These are phyloP conservation scores for Fusarium guadeloupense DNA, from an alignment of 2,329 filamentous ascomycete genomes.

Conservation along the genomic window DNA sequence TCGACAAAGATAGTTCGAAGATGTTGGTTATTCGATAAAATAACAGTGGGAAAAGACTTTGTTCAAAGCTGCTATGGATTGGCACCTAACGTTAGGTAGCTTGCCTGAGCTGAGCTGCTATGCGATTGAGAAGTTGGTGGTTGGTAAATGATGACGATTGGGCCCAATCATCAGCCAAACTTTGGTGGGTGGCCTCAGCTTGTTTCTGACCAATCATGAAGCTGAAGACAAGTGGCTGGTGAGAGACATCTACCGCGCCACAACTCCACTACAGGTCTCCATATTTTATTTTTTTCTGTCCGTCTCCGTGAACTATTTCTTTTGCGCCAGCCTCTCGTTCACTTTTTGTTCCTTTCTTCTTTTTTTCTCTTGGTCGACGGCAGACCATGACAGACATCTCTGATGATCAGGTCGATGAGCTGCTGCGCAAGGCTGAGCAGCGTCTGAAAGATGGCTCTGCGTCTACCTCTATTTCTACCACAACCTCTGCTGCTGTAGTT, in stretches of 20 bases:
- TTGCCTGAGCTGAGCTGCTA: neutral
- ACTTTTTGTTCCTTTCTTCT: conserved; percentile 16
- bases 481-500: conserved; percentile 27
- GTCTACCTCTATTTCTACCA: conserved; percentile 17
- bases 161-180: conserved; percentile 9
- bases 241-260: neutral
- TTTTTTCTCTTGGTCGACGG: conserved; percentile 35
- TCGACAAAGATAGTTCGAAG: conserved; percentile 15
- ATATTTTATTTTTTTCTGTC: conserved; percentile 32
- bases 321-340: conserved; percentile 26
- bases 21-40: neutral
- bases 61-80: conserved; percentile 1
- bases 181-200: neutral
- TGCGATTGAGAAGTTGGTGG: conserved; percentile 14
- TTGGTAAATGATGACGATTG: conserved; percentile 36
- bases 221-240: neutral
- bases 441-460: conserved; percentile 43
- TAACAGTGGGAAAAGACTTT: neutral
- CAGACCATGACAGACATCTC: conserved; percentile 45
- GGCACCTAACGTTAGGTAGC: conserved; percentile 6
- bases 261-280: conserved; percentile 1
- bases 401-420: conserved; percentile 46
- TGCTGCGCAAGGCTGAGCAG: conserved; percentile 47
- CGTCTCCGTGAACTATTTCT: conserved; percentile 27
- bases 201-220: too few relatives aligned